phyloP scores from a whole-genome alignment of 768 basidiomycete species.

The Paxillus ammoniavirescens region DNA sequence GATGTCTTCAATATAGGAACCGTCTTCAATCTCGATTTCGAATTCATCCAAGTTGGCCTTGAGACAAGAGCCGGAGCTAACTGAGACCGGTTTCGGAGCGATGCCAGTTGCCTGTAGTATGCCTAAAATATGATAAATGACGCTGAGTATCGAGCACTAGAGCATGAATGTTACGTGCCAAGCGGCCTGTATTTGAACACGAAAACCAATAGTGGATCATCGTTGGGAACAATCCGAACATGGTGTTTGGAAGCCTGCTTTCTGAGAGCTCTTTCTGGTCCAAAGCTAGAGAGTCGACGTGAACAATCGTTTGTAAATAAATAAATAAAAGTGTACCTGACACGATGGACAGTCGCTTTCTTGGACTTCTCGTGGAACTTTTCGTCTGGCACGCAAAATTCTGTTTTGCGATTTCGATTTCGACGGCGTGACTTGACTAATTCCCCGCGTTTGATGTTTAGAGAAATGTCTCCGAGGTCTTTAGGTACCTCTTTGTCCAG shows the following conservation, averaged over 20 bases:
- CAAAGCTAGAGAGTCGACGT: constrained; percentile 10
- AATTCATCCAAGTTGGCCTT: background rate
- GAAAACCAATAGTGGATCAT: constrained; percentile 10
- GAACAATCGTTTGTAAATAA: background rate
- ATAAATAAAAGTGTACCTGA: constrained; percentile 9
- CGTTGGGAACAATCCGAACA: background rate
- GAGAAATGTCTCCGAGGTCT: constrained; percentile 16
- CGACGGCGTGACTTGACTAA: rapidly evolving
- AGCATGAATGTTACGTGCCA: constrained; percentile 1
- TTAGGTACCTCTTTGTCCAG: constrained; percentile 4
- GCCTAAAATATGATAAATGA: constrained; percentile 3
- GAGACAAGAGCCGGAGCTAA: too few relatives aligned
- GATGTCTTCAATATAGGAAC: background rate
- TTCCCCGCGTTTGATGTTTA: constrained; percentile 5
- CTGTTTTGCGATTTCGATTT: rapidly evolving
- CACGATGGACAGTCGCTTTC: constrained; percentile 19
- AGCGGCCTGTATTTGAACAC: constrained; percentile 21
- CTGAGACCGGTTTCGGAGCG: constrained; percentile 2
- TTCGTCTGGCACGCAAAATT: background rate
- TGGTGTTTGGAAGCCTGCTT: rapidly evolving
- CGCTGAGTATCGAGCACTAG: background rate
- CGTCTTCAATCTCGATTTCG: background rate
- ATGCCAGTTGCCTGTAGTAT: constrained; percentile 20
- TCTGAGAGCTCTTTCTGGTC: background rate
- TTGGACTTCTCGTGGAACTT: constrained; percentile 21